Evolutionary conservation across 2,329 filamentous ascomycete genomes (phyloP).

Genomic region (Penicillium sp.): DNA sequence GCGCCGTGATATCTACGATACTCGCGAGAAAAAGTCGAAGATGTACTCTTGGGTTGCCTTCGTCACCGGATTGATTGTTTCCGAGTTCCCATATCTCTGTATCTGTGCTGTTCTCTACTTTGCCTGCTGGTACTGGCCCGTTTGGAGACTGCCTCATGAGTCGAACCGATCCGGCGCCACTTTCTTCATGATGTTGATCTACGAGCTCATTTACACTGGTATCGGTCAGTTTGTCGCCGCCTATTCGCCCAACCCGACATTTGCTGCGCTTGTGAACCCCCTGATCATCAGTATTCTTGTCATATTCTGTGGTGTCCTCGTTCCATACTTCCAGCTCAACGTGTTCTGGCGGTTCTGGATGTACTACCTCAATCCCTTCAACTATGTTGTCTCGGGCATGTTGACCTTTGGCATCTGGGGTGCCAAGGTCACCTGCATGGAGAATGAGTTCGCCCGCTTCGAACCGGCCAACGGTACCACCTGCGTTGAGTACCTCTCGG

Average conservation of each 20-base stretch:
- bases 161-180: slow-evolving; percentile 45
- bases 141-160: slow-evolving; percentile 63
- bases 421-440: slow-evolving; percentile 47
- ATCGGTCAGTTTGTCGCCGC: slow-evolving; percentile 80
- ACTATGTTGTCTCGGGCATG: slow-evolving; percentile 59
- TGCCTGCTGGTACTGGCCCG: slow-evolving; percentile 49
- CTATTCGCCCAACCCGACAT: slow-evolving; percentile 64
- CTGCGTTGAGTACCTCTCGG: slow-evolving; percentile 57
- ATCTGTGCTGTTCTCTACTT: slow-evolving; percentile 12
- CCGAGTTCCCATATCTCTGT: slow-evolving; percentile 9
- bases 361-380: slow-evolving; percentile 61
- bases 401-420: slow-evolving; percentile 54
- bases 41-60: slow-evolving; percentile 12
- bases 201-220: slow-evolving; percentile 67
- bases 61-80: slow-evolving; percentile 7
- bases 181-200: slow-evolving; percentile 71
- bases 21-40: slow-evolving; percentile 11
- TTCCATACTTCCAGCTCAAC: slow-evolving; percentile 60
- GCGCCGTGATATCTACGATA: slow-evolving; percentile 9
- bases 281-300: slow-evolving; percentile 71
- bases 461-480: slow-evolving; percentile 46
- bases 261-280: slow-evolving; percentile 71
- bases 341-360: slow-evolving; percentile 69
- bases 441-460: slow-evolving; percentile 50
- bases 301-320: slow-evolving; percentile 69